Evolutionary conservation across 768 basidiomycete genomes (phyloP).

Genomic region (Favolaschia claudopus): DNA sequence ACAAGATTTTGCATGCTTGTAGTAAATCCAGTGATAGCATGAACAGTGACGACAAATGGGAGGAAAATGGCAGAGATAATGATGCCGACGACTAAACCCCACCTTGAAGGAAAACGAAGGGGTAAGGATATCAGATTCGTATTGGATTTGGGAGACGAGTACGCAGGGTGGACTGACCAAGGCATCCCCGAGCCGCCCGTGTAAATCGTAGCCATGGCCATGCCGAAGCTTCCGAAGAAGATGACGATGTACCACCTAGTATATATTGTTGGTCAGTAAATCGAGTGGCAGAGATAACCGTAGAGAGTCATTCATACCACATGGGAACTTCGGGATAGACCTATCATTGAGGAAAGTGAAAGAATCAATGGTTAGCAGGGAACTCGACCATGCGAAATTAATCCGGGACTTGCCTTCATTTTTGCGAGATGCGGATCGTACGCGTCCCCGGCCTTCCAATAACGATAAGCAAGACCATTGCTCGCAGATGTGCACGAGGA

Average conservation of each 20-base stretch:
- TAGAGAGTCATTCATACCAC: slow-evolving; percentile 41
- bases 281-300: background rate
- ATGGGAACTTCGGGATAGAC: slow-evolving; percentile 50
- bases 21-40: slow-evolving; percentile 56
- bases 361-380: too few species aligned
- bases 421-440: slow-evolving; percentile 63
- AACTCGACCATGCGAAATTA: background rate
- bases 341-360: too few species aligned
- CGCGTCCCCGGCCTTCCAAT: slow-evolving; percentile 38
- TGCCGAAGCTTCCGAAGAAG: slow-evolving; percentile 51
- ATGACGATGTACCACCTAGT: slow-evolving; percentile 52
- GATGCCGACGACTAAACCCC: slow-evolving; percentile 59
- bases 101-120: slow-evolving; percentile 36
- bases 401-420: slow-evolving; percentile 50
- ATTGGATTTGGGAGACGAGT: background rate
- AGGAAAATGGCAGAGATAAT: slow-evolving; percentile 57
- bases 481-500: background rate
- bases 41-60: slow-evolving; percentile 62
- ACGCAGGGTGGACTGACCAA: slow-evolving; percentile 52
- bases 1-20: slow-evolving; percentile 58
- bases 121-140: background rate
- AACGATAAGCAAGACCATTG: background rate
- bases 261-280: background rate
- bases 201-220: slow-evolving; percentile 63
- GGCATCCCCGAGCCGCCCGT: slow-evolving; percentile 60